Base-by-base conservation (phyloP, 2,329 filamentous ascomycete genomes). In the Akanthomyces uredinophilus region DNA sequence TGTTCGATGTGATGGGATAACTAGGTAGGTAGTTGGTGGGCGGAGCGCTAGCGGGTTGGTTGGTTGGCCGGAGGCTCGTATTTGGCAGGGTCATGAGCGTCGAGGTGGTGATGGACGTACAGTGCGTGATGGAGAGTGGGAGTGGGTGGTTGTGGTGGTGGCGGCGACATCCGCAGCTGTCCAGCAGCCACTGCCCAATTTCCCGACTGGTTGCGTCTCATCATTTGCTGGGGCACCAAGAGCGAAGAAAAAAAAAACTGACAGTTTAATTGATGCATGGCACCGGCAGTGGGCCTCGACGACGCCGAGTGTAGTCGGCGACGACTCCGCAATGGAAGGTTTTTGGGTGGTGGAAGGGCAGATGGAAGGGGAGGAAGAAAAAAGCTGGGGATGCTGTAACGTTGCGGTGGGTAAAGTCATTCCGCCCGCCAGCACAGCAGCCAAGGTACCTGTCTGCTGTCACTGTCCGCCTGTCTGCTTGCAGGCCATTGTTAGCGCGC, bases 341-440 rank as follows among this genome's bases (percentile, higher is more conserved):
- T 47, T 24, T 41, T 29, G 27, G 56, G 8, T 44, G 27, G 35
- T 47, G 43, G 27, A 39, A 50, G 50, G 35, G 10, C 32, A 35
- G 32, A 35, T 35, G 32, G 32, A 35, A 35, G 32, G 35, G 32
- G 50, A 50, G 24, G 18, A 8, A 37, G 27, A 18, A 65, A 65
- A 63, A 64, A 63, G 63, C 63, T 60, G 62, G 62, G 65, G 62
- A 20, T 59, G 51, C 60, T 67, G 67, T 68, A 68, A 68, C 67
- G 67, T 68, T 68, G 66, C 67, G 64, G 58, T 60, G 62, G 64
- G 60, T 50, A 18, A 57, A 39, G 55, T 50, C 16, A 27, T n/a
- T 54, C 5, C 22, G 7, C 10, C 39, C n/a, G 56, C 37, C 29
- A 46, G 53, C 41, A 16, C 8, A 18, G 49, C 49, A 51, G 27